Percentiles rank a stretch among this genome's conserved stretches.
phyloP scores from a whole-genome alignment of 495 filamentous ascomycete genomes.

The Hyaloscypha finlandica region DNA sequence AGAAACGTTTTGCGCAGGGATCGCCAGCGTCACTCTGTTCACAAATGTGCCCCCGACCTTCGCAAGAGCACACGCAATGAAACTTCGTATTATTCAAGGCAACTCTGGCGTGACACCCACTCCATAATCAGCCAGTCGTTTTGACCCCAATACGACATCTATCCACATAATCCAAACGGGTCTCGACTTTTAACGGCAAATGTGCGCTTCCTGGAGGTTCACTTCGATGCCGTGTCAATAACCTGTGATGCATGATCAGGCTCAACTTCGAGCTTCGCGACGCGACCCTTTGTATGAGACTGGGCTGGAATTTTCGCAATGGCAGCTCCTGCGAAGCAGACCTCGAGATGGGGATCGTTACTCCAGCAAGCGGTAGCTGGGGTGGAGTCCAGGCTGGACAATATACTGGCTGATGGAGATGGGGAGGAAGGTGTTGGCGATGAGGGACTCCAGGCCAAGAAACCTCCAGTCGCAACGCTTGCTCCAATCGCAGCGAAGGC shows the following conservation, averaged over 20 bases:
- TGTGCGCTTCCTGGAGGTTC: not conserved
- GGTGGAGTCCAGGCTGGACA: slow-evolving; percentile 90
- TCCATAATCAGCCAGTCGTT: not conserved
- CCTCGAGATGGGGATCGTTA: slow-evolving; percentile 77
- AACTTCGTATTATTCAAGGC: slow-evolving; percentile 7
- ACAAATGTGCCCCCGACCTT: not conserved
- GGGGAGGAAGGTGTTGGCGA: slow-evolving; percentile 39
- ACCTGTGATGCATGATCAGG: slow-evolving; percentile 21
- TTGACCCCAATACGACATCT: not conserved
- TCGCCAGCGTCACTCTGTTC: not conserved
- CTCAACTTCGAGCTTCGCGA: slow-evolving; percentile 16
- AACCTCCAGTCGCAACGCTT: slow-evolving; percentile 15
- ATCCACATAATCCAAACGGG: not conserved
- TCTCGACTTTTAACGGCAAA: not conserved
- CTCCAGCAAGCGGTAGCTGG: slow-evolving; percentile 90
- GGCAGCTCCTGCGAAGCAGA: slow-evolving; percentile 43
- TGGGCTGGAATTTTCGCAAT: slow-evolving; percentile 26
- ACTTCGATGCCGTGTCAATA: slow-evolving; percentile 6
- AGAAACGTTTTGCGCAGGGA: not conserved
- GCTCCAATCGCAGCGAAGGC: slow-evolving; percentile 33
- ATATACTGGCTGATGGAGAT: slow-evolving; percentile 81
- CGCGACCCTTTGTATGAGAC: not conserved
- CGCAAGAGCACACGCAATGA: slow-evolving; percentile 1
- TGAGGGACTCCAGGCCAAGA: slow-evolving; percentile 13
- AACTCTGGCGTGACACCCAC: not conserved